These are phyloP conservation scores for Leucogyrophana mollusca DNA, from an alignment of 768 basidiomycete species.

Conservation along the genomic window DNA sequence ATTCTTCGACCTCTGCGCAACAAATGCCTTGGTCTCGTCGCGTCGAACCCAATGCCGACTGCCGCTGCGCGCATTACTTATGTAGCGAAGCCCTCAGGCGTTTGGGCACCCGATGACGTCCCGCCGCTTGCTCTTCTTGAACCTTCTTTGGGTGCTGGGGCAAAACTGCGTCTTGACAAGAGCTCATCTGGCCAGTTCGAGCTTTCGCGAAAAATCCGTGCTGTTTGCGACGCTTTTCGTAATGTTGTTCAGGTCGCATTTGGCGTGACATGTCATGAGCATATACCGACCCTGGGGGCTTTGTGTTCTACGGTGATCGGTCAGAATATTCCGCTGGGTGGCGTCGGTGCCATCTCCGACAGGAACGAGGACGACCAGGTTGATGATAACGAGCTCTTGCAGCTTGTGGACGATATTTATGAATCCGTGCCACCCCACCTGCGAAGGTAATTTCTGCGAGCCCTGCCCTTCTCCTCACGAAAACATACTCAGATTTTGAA, in stretches of 20 bases:
- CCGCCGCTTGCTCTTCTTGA: conserved; percentile 39
- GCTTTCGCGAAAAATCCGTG: conserved; percentile 48
- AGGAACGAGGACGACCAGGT: conserved; percentile 16
- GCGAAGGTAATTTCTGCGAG: conserved; percentile 40
- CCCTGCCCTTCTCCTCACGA: background rate
- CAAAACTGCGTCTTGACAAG: conserved; percentile 33
- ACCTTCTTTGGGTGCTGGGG: conserved; percentile 32
- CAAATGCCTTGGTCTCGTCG: conserved; percentile 41
- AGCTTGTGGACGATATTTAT: conserved; percentile 41
- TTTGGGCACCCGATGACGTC: conserved; percentile 16
- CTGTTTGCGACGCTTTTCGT: conserved; percentile 54
- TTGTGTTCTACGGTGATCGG: conserved; percentile 50
- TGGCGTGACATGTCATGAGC: conserved; percentile 12
- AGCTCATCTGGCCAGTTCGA: conserved; percentile 33
- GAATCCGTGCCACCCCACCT: conserved; percentile 51
- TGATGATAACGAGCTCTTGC: conserved; percentile 23
- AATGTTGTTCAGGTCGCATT: conserved; percentile 44
- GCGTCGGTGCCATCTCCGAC: conserved; percentile 13
- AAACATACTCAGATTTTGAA: background rate
- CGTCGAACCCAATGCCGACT: conserved; percentile 19
- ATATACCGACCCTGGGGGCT: conserved; percentile 39
- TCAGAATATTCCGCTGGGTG: conserved; percentile 37
- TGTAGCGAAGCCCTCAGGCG: conserved; percentile 14
- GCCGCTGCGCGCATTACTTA: conserved; percentile 12
- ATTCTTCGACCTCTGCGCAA: conserved; percentile 47